A percentile compares a stretch with the other conserved stretches of the same genome.
Evolutionary conservation across 192 early-diverging fungal genomes (phyloP).

Genomic region (Backusella luteola): DNA sequence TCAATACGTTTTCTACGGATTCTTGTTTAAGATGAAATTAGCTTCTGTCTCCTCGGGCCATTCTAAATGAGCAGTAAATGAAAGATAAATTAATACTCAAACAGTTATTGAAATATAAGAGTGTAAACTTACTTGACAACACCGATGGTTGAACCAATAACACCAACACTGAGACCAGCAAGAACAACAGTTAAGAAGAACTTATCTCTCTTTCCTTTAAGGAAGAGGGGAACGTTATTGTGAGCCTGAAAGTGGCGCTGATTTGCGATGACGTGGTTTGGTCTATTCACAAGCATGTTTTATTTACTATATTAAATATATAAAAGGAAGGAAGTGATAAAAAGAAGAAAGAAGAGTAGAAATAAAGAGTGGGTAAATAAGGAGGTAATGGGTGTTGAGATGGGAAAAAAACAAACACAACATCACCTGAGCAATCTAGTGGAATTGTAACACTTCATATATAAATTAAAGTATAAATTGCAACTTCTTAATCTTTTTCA

Average conservation of each 20-base stretch:
- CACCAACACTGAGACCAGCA: slow-evolving; percentile 23
- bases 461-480: neutral
- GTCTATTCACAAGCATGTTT: slow-evolving; percentile 18
- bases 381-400: neutral
- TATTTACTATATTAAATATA: neutral
- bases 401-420: slow-evolving; percentile 7
- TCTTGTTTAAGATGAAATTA: neutral
- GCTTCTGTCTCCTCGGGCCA: slow-evolving; percentile 3
- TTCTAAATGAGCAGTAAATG: slow-evolving; percentile 9
- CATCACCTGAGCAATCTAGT: slow-evolving; percentile 11
- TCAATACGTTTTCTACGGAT: neutral
- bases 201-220: slow-evolving; percentile 30
- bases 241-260: slow-evolving; percentile 23
- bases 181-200: slow-evolving; percentile 13
- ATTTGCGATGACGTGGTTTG: slow-evolving; percentile 20
- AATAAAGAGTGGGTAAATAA: neutral
- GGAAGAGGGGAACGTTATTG: slow-evolving; percentile 20
- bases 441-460: neutral
- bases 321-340: neutral
- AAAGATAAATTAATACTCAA: neutral
- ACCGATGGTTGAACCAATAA: slow-evolving; percentile 16
- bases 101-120: neutral
- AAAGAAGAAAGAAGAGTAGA: slow-evolving; percentile 16
- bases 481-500: neutral
- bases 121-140: slow-evolving; percentile 10